Conservation (phyloP, 768 basidiomycete genomes). For the Boletellus emodensis region DNA sequence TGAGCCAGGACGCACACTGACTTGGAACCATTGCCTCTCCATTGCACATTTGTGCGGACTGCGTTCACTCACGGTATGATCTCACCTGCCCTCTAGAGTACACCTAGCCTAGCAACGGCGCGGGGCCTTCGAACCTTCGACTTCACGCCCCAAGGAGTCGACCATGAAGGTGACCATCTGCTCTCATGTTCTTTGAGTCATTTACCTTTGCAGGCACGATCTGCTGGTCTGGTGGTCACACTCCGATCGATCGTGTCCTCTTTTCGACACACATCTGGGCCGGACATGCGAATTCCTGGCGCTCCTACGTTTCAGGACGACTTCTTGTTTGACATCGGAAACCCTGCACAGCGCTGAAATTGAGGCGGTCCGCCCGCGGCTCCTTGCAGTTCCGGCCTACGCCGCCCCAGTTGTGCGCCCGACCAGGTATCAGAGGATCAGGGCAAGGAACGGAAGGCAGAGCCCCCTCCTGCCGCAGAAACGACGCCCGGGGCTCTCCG, state of each 20-base stretch:
- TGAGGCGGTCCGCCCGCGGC: not conserved
- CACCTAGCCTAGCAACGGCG: not conserved
- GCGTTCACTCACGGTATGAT: not conserved
- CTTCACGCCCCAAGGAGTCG: not conserved
- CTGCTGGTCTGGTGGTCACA: not conserved
- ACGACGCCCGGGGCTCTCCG: not conserved
- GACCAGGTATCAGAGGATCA: not conserved
- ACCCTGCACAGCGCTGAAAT: not conserved
- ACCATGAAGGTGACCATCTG: not conserved
- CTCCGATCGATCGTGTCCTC: not conserved
- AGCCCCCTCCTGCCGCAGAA: not conserved
- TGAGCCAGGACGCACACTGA: no score
- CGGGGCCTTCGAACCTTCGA: not conserved
- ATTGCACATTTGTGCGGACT: not conserved
- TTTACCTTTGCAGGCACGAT: not conserved
- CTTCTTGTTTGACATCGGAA: not conserved
- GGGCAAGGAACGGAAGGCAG: not conserved
- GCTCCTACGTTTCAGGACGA: not conserved
- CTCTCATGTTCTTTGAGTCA: no score
- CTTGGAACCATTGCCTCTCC: no score
- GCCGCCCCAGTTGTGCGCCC: not conserved
- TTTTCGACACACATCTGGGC: not conserved
- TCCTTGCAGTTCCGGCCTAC: not conserved
- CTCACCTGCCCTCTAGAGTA: not conserved
- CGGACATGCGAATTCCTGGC: not conserved